These are phyloP conservation scores for Polyporus tsugae DNA, from an alignment of 1,284 basidiomycete species.

Conservation along the genomic window DNA sequence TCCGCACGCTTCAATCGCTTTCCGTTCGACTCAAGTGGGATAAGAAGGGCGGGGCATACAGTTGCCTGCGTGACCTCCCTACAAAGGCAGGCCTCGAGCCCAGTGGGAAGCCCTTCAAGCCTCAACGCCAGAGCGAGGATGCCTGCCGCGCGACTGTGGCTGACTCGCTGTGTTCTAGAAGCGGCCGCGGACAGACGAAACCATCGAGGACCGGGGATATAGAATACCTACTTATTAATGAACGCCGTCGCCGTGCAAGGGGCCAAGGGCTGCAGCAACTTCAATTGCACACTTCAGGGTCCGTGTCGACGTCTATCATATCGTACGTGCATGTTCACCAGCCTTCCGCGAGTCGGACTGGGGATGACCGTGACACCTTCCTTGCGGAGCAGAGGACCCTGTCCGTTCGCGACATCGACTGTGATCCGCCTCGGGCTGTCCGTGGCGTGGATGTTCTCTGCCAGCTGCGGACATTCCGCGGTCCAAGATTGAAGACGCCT, in stretches of 20 bases:
- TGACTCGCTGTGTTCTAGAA: background rate
- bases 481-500: background rate
- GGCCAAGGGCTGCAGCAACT: background rate
- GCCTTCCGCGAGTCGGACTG: background rate
- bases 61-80: background rate
- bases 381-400: background rate
- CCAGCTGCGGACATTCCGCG: constrained; percentile 1
- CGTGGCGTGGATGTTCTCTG: background rate
- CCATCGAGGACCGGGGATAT: background rate
- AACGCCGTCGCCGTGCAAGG: background rate
- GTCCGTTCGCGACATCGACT: background rate
- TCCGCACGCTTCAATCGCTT: background rate
- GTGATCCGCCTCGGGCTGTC: background rate
- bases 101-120: background rate
- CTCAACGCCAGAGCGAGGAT: background rate
- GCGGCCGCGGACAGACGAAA: background rate
- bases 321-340: background rate
- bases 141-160: background rate
- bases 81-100: background rate
- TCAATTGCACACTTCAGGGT: background rate
- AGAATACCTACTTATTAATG: background rate
- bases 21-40: background rate
- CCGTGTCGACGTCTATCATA: background rate
- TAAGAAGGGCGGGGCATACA: too few relatives aligned
- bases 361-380: background rate